Evolutionary conservation across 2,329 filamentous ascomycete species (phyloP).

Genomic region (Ceratocystis lukuohia): DNA sequence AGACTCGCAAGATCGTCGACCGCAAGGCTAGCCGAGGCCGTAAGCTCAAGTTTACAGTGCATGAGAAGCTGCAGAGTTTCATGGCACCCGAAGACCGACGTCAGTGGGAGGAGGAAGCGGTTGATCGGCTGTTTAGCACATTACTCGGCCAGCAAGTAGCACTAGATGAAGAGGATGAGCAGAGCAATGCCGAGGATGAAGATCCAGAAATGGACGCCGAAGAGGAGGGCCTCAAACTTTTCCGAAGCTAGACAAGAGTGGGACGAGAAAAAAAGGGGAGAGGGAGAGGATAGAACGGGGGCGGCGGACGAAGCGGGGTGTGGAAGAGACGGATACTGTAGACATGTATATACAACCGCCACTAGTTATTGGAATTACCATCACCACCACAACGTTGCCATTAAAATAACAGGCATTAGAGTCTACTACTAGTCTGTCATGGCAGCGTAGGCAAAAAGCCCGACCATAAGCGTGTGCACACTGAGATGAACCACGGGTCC

Average conservation of each 20-base stretch:
- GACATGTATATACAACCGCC: conserved; percentile 15
- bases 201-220: conserved; percentile 38
- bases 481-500: conserved; percentile 35
- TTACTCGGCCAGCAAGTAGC: conserved; percentile 58
- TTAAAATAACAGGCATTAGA: not conserved
- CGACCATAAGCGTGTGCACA: conserved; percentile 30
- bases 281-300: conserved; percentile 16
- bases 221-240: conserved; percentile 41
- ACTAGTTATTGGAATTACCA: conserved; percentile 6
- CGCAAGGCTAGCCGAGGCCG: conserved; percentile 90
- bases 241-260: conserved; percentile 30
- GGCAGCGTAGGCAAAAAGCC: conserved; percentile 25
- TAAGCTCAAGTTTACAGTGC: conserved; percentile 86
- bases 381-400: not conserved
- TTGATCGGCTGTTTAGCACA: conserved; percentile 63
- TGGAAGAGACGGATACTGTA: not conserved
- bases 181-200: conserved; percentile 39
- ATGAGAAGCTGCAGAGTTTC: conserved; percentile 96
- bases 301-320: no score
- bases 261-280: conserved; percentile 9
- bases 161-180: conserved; percentile 45
- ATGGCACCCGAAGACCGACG: conserved; percentile 83
- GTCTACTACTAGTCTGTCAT: not conserved
- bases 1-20: conserved; percentile 72
- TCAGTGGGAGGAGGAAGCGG: conserved; percentile 65